Evolutionary conservation across 2,329 filamentous ascomycete genomes (phyloP).

Genomic region (Claviceps pazoutovae): DNA sequence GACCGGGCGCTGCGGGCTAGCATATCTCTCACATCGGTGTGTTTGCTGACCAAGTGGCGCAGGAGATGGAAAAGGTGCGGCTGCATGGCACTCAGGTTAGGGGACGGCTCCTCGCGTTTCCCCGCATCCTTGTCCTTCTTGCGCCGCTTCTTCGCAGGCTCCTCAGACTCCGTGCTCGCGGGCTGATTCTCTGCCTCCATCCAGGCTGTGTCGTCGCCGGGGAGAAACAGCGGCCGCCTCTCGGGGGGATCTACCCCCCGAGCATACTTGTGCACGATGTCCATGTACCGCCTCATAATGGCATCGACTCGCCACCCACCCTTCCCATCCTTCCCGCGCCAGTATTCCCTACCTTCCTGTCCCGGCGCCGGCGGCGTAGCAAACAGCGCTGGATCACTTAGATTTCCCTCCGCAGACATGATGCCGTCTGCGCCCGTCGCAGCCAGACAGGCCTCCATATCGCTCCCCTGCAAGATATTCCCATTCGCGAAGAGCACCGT

Average conservation of each 20-base stretch:
- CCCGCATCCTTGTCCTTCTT: conserved; percentile 23
- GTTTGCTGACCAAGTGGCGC: conserved; percentile 62
- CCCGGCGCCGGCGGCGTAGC: conserved; percentile 49
- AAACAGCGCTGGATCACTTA: conserved; percentile 85
- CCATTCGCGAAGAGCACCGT: conserved; percentile 96
- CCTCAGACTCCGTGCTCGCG: conserved; percentile 23
- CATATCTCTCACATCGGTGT: conserved; percentile 76
- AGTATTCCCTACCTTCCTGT: conserved; percentile 66
- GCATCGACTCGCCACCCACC: conserved; percentile 85
- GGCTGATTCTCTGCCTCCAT: conserved; percentile 20
- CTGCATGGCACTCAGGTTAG: conserved; percentile 70
- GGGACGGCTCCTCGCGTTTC: conserved; percentile 27
- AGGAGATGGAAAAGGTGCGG: conserved; percentile 88
- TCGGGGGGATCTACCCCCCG: conserved; percentile 50
- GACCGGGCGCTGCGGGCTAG: conserved; percentile 55
- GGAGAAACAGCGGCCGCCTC: conserved; percentile 60
- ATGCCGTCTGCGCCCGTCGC: conserved; percentile 82
- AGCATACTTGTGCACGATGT: conserved; percentile 74
- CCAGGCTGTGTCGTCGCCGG: conserved; percentile 38
- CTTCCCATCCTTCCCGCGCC: conserved; percentile 63
- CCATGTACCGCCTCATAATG: conserved; percentile 73
- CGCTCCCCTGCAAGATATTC: conserved; percentile 70
- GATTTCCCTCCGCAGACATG: conserved; percentile 92
- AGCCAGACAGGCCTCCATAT: conserved; percentile 63
- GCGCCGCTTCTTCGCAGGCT: conserved; percentile 39